A percentile compares a stretch with the other conserved stretches of the same genome.
Evolutionary conservation across 2,329 filamentous ascomycete genomes (phyloP).

Genomic region (Domatiomyces globalis): DNA sequence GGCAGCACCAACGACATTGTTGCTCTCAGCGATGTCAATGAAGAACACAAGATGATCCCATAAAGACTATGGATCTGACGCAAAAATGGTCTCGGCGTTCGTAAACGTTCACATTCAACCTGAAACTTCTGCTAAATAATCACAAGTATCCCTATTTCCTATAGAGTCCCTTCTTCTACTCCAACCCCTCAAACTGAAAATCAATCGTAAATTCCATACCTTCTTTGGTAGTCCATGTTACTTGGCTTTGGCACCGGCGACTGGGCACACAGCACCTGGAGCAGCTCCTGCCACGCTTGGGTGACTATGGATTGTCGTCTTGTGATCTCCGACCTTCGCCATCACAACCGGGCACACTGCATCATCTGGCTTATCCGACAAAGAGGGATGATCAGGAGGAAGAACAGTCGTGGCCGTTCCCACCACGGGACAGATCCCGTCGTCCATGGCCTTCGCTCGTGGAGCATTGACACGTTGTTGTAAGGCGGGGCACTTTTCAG

Average conservation of each 20-base stretch:
- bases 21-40: too few relatives aligned
- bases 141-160: too few relatives aligned
- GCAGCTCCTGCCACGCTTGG: slow-evolving; percentile 8
- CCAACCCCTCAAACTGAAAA: too few relatives aligned
- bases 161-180: too few relatives aligned
- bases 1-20: too few relatives aligned
- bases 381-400: slow-evolving; percentile 16
- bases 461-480: slow-evolving; percentile 14
- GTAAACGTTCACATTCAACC: too few relatives aligned
- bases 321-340: slow-evolving; percentile 14
- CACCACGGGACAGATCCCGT: slow-evolving; percentile 17
- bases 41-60: too few relatives aligned
- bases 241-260: slow-evolving; percentile 5
- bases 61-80: too few relatives aligned
- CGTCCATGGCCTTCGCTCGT: slow-evolving; percentile 16
- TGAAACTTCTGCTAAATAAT: too few relatives aligned
- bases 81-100: too few relatives aligned
- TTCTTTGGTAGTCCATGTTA: too few relatives aligned
- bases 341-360: slow-evolving; percentile 17
- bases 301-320: slow-evolving; percentile 11
- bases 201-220: too few relatives aligned
- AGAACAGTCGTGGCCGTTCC: slow-evolving; percentile 16
- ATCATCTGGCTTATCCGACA: slow-evolving; percentile 8
- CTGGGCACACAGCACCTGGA: slow-evolving; percentile 15
- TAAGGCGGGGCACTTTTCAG: slow-evolving; percentile 14